phyloP scores from a whole-genome alignment of 495 filamentous ascomycete genomes.

The Amphirosellinia nigrospora region DNA sequence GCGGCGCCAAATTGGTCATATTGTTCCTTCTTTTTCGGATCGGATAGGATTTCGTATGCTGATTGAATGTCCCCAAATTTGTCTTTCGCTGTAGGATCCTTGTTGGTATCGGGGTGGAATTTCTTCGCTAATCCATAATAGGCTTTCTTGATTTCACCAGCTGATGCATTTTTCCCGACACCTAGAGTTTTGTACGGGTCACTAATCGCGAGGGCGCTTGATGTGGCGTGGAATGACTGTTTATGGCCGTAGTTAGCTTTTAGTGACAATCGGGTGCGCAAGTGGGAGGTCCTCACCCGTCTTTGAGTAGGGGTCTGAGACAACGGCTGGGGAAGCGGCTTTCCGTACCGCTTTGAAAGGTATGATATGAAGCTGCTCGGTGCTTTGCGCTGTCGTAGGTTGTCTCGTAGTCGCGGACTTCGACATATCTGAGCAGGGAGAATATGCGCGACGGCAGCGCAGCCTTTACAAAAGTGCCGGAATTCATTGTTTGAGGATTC shows the following conservation, averaged over 20 bases:
- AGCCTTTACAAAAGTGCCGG: slow-evolving; percentile 58
- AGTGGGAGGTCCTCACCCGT: slow-evolving; percentile 33
- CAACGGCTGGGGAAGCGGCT: slow-evolving; percentile 5
- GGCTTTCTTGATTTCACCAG: slow-evolving; percentile 93
- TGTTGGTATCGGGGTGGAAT: slow-evolving; percentile 97
- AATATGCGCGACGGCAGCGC: slow-evolving; percentile 56
- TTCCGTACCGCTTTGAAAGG: slow-evolving; percentile 24
- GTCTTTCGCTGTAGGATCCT: slow-evolving; percentile 88
- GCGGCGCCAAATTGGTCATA: slow-evolving; percentile 90
- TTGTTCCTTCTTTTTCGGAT: slow-evolving; percentile 87
- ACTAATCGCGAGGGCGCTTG: slow-evolving; percentile 62
- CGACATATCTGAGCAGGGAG: slow-evolving; percentile 56
- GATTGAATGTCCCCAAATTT: slow-evolving; percentile 90
- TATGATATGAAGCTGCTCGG: slow-evolving; percentile 39
- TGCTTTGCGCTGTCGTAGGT: slow-evolving; percentile 36
- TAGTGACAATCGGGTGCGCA: neutral
- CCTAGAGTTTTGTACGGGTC: slow-evolving; percentile 89
- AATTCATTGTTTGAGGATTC: slow-evolving; percentile 53
- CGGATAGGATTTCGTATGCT: slow-evolving; percentile 90
- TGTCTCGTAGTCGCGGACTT: slow-evolving; percentile 46
- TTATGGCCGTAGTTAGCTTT: slow-evolving; percentile 22
- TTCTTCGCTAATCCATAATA: slow-evolving; percentile 99
- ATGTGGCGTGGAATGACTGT: slow-evolving; percentile 81
- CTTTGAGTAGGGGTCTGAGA: slow-evolving; percentile 23
- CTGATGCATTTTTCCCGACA: slow-evolving; percentile 78